These are phyloP conservation scores for Tieghemiomyces parasiticus DNA, from an alignment of 192 early-diverging fungal genomes.

Conservation along the genomic window DNA sequence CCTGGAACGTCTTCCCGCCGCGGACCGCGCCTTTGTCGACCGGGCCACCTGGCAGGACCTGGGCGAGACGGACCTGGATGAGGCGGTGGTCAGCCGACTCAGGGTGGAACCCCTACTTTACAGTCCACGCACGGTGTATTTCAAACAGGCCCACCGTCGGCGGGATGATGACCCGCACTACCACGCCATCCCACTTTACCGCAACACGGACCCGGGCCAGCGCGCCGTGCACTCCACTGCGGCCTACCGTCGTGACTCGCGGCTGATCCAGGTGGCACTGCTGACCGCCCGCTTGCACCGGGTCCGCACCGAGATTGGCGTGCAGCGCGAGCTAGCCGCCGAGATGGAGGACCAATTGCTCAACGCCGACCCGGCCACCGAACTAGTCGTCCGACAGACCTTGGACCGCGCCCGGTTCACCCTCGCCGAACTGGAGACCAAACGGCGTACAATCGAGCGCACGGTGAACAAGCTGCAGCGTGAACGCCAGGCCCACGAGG, in stretches of 20 bases:
- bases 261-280: background rate
- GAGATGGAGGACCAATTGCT: constrained; percentile 10
- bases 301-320: background rate
- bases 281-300: background rate
- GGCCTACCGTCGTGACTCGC: constrained; percentile 3
- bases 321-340: background rate
- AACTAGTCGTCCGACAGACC: constrained; percentile 5
- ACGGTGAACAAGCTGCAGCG: background rate
- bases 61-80: constrained; percentile 22
- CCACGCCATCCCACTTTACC: constrained; percentile 5
- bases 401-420: constrained; percentile 4
- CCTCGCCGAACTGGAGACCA: background rate
- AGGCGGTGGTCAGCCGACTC: constrained; percentile 23
- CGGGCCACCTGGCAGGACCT: constrained; percentile 24
- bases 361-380: constrained; percentile 5
- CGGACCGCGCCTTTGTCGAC: constrained; percentile 23
- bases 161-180: constrained; percentile 6
- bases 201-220: background rate
- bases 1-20: constrained; percentile 12
- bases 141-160: constrained; percentile 18
- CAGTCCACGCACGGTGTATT: constrained; percentile 34
- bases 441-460: background rate
- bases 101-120: constrained; percentile 26
- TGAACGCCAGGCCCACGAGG: background rate
- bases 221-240: background rate